Base-by-base conservation (phyloP, 2,329 filamentous ascomycete species). In the Aspergillus neoniger region DNA sequence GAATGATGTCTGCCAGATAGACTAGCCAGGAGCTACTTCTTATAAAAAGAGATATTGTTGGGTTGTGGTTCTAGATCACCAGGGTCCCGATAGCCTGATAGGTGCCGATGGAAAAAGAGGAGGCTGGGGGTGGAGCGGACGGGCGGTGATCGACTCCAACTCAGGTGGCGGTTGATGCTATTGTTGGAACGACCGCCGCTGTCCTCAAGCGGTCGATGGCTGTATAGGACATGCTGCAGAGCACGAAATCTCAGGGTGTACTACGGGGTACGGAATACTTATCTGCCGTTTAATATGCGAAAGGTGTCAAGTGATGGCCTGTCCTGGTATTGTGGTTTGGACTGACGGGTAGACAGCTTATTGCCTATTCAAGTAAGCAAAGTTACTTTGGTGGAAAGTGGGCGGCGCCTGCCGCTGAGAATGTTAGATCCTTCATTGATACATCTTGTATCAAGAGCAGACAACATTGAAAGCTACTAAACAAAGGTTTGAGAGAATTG, bases 81-180 rank as follows among this genome's bases (percentile, higher is more conserved):
- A 43, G 17, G 39, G 36, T n/a, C 44, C 21, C 9, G 25, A 36
- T 15, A 15, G 32, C 12, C 32, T 36, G 25, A 43, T 32, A 55
- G 38, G 52, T 19, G 23, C 51, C 9, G 15, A 36, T 14, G 10
- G 14, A 57, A 63, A 63, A 55, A 21, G 51, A 48, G 60, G 62
- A 55, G 62, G 62, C 54, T 64, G 62, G 62, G 58, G 23, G 48
- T 63, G 61, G 61, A 58, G 58, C 36, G 58, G 48, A 58, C 39
- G 47, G 55, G 51, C 58, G 50, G 54, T 48, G 57, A 58, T 44
- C 47, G 25, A 23, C 47, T 28, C 47, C 47, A 28, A 49, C 41
- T 39, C 50, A 14, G 32, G 51, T 53, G 51, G 51, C 39, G 53
- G 23, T 43, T 32, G 53, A 55, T 43, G 52, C 36, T 59, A 51